Percentiles rank a stretch among this genome's conserved stretches.
These are phyloP conservation scores for Venturia nashicola DNA, from an alignment of 2,329 filamentous ascomycete genomes.

Conservation along the genomic window DNA sequence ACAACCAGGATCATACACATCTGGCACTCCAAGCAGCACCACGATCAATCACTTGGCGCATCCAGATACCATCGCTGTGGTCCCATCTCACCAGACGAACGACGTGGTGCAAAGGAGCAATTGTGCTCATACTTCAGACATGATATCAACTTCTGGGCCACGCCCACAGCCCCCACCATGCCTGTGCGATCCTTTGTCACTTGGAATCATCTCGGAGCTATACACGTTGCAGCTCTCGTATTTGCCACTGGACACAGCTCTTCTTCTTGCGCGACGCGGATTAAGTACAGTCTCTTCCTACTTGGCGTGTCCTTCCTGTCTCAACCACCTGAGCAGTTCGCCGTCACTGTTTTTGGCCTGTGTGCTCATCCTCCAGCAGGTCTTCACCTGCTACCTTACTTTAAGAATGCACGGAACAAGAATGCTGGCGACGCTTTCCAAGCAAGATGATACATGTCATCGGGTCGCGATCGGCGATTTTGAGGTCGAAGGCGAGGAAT, in stretches of 20 bases:
- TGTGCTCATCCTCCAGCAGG: constrained; percentile 9
- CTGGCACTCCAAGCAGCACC: not conserved
- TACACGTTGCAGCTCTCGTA: constrained; percentile 5
- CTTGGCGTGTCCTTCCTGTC: constrained; percentile 6
- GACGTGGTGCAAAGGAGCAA: not conserved
- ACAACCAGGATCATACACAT: constrained; percentile 3
- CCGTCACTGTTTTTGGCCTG: constrained; percentile 7
- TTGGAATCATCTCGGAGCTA: constrained; percentile 8
- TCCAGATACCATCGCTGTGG: not conserved
- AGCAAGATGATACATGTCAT: not conserved
- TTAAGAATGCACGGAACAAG: constrained; percentile 6
- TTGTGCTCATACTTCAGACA: not conserved
- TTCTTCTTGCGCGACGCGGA: constrained; percentile 6
- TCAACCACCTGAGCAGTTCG: not conserved
- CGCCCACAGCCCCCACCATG: not conserved
- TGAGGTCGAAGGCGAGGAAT: constrained; percentile 9
- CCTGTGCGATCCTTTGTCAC: constrained; percentile 7
- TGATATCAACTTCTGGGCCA: not conserved
- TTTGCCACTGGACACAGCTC: constrained; percentile 8
- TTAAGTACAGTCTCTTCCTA: constrained; percentile 6
- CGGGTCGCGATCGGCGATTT: constrained; percentile 8
- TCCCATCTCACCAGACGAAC: not conserved
- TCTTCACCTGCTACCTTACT: constrained; percentile 9
- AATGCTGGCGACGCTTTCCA: constrained; percentile 5
- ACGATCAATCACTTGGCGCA: not conserved